Conservation (phyloP, 768 basidiomycete species). For the Tulasnella calospora region DNA sequence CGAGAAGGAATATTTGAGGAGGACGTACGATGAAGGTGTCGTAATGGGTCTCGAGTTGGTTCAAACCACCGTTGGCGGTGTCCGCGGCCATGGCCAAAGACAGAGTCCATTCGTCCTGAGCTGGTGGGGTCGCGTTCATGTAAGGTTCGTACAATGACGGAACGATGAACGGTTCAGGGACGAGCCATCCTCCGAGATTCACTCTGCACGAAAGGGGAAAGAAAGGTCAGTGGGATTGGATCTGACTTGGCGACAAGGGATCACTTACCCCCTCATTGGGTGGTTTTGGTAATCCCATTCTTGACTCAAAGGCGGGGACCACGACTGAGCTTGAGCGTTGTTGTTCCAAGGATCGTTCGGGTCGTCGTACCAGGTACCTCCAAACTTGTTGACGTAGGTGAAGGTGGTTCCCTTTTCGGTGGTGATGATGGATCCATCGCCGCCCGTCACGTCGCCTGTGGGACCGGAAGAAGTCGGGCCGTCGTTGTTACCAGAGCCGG, state of each 20-base stretch:
- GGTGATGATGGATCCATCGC: slow-evolving; percentile 68
- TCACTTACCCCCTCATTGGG: slow-evolving; percentile 62
- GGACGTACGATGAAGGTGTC: slow-evolving; percentile 79
- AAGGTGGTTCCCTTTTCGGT: slow-evolving; percentile 80
- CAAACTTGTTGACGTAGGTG: slow-evolving; percentile 74
- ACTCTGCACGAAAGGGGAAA: slow-evolving; percentile 51
- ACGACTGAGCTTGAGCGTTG: slow-evolving; percentile 73
- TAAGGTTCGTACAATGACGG: slow-evolving; percentile 74
- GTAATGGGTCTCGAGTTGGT: slow-evolving; percentile 77
- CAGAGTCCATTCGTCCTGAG: slow-evolving; percentile 78
- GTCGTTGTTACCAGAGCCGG: slow-evolving; percentile 27
- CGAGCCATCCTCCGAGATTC: slow-evolving; percentile 92
- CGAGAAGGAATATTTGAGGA: neutral
- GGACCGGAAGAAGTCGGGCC: slow-evolving; percentile 29
- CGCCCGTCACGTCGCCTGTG: slow-evolving; percentile 46
- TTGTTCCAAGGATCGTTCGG: slow-evolving; percentile 78
- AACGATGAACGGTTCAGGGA: slow-evolving; percentile 42
- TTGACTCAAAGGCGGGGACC: slow-evolving; percentile 78
- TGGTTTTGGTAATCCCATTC: slow-evolving; percentile 73
- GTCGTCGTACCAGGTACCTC: slow-evolving; percentile 87
- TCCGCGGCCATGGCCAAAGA: slow-evolving; percentile 64
- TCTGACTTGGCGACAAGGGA: slow-evolving; percentile 4
- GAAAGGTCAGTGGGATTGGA: neutral
- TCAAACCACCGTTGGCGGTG: slow-evolving; percentile 48
- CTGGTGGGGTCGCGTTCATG: slow-evolving; percentile 43